Percentiles rank a stretch among this genome's conserved stretches.
phyloP scores from a whole-genome alignment of 2,329 filamentous ascomycete species.

The Ascochyta rabiei region DNA sequence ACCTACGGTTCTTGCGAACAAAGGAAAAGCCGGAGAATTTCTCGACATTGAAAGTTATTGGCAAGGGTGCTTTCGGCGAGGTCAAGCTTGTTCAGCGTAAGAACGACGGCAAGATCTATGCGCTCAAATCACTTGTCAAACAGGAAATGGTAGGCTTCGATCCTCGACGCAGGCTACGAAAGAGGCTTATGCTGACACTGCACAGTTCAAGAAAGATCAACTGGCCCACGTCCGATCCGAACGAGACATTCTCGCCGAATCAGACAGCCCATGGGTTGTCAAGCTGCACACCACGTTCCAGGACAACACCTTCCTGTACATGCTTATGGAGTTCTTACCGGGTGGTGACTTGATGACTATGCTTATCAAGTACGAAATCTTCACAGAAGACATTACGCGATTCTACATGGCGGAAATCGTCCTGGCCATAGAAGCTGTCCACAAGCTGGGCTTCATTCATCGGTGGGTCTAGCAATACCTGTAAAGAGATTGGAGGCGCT shows the following conservation, averaged over 20 bases:
- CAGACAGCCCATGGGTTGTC: constrained; percentile 99
- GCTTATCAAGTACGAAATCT: constrained; percentile 99
- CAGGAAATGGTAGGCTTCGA: constrained; percentile 75
- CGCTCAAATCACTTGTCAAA: constrained; percentile 97
- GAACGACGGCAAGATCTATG: constrained; percentile 95
- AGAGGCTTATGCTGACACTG: constrained; percentile 22
- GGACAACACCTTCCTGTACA: constrained; percentile 93
- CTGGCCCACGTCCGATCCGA: constrained; percentile 96
- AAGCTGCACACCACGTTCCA: constrained; percentile 99
- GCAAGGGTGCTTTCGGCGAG: constrained; percentile 98
- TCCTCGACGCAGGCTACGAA: background rate
- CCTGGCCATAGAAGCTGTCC: constrained; percentile 96
- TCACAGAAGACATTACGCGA: constrained; percentile 96
- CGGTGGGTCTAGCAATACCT: constrained; percentile 64
- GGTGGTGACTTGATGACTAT: constrained; percentile 99
- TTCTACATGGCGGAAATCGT: constrained; percentile 99
- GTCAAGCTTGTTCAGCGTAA: constrained; percentile 97
- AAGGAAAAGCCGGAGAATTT: constrained; percentile 95
- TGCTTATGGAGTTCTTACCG: constrained; percentile 99
- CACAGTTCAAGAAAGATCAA: constrained; percentile 92
- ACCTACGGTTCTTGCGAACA: constrained; percentile 90
- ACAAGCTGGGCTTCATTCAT: constrained; percentile 97
- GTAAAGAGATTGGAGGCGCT: background rate
- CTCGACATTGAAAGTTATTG: constrained; percentile 95
- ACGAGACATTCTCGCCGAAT: constrained; percentile 95